A percentile compares a stretch with the other conserved stretches of the same genome.
phyloP scores from a whole-genome alignment of 2,329 filamentous ascomycete species.

The Cladosporium austrohemisphaericum region DNA sequence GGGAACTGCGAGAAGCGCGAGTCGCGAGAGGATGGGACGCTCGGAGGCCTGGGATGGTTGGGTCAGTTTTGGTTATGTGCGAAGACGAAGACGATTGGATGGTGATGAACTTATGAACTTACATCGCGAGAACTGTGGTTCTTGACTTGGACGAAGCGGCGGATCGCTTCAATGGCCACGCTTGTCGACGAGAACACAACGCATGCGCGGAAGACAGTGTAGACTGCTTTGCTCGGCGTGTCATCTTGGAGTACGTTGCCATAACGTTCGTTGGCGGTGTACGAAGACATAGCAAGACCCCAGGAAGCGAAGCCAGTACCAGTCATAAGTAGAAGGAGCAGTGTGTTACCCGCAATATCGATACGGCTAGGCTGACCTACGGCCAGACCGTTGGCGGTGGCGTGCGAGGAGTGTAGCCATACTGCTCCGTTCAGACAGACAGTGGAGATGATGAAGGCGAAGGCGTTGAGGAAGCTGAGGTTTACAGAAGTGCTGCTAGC shows the following conservation, averaged over 20 bases:
- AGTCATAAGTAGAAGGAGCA: constrained; percentile 6
- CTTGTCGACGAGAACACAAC: constrained; percentile 11
- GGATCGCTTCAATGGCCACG: constrained; percentile 7
- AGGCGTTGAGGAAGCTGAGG: constrained; percentile 11
- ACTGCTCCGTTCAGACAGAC: constrained; percentile 13
- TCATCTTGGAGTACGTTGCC: constrained; percentile 2
- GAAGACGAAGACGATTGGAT: background rate
- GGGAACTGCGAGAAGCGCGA: constrained; percentile 10
- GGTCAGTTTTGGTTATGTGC: background rate
- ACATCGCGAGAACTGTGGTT: constrained; percentile 9
- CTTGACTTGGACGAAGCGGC: constrained; percentile 8
- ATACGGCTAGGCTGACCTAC: background rate
- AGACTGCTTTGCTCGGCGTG: background rate
- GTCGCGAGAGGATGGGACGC: constrained; percentile 8
- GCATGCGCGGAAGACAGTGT: constrained; percentile 2
- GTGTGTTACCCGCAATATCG: background rate
- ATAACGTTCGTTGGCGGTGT: background rate
- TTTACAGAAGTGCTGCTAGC: background rate
- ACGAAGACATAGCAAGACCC: constrained; percentile 9
- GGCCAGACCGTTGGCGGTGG: constrained; percentile 5
- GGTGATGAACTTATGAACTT: background rate
- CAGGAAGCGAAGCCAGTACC: constrained; percentile 11
- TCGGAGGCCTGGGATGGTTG: background rate
- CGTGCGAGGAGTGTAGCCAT: constrained; percentile 13
- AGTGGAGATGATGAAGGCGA: constrained; percentile 14